phyloP scores from a whole-genome alignment of 1,284 basidiomycete species.

The Malassezia brasiliensis region DNA sequence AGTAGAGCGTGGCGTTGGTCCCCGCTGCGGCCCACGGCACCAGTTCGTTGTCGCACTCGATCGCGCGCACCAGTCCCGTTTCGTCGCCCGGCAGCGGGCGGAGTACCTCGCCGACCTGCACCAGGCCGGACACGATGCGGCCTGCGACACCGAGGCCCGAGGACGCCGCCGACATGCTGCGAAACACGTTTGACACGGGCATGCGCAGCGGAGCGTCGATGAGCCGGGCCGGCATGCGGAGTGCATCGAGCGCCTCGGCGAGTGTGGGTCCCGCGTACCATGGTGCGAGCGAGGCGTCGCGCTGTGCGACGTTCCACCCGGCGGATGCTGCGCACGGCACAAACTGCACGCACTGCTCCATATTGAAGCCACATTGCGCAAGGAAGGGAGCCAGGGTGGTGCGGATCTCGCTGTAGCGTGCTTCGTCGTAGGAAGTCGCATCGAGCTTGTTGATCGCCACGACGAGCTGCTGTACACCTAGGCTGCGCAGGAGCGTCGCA shows the following conservation, averaged over 20 bases:
- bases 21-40: constrained; percentile 84
- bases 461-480: constrained; percentile 87
- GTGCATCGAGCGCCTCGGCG: constrained; percentile 61
- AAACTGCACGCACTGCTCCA: constrained; percentile 63
- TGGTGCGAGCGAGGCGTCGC: constrained; percentile 51
- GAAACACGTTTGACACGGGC: constrained; percentile 91
- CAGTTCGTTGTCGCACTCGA: constrained; percentile 70
- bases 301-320: constrained; percentile 60
- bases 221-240: constrained; percentile 66
- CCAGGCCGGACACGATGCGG: constrained; percentile 72
- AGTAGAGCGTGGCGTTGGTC: constrained; percentile 72
- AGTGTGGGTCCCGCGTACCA: constrained; percentile 86
- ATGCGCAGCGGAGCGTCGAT: constrained; percentile 69
- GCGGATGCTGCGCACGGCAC: constrained; percentile 82
- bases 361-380: constrained; percentile 71
- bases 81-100: constrained; percentile 86
- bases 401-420: constrained; percentile 76
- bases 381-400: constrained; percentile 69
- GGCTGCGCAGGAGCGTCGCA: constrained; percentile 76
- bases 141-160: constrained; percentile 71
- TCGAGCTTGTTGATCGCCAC: constrained; percentile 94
- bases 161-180: constrained; percentile 58
- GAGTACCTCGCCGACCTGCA: constrained; percentile 82
- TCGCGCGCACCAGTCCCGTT: constrained; percentile 71
- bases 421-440: constrained; percentile 58